Base-by-base conservation (phyloP, 805 yeast genomes). In the Starmerella vaccinii region DNA sequence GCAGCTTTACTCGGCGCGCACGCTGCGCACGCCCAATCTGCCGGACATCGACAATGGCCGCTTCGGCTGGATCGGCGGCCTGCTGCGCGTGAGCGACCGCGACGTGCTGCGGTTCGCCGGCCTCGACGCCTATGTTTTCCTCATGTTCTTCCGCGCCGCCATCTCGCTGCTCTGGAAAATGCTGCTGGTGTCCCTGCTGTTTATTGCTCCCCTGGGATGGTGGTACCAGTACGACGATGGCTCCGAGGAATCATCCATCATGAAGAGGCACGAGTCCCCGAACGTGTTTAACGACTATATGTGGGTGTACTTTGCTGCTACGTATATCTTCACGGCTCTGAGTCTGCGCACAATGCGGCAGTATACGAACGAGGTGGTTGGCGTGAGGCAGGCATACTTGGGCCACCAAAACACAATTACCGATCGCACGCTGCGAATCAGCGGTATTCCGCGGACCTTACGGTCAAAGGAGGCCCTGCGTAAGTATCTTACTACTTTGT, bases 61-160 rank as follows among this genome's bases (percentile, higher is more conserved):
- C 12, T 82, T 88, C 59, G 88, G 89, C 2, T 90, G 97, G 97
- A 72, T 89, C 8, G 76, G 80, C 0, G 76, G 79, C 0, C 68
- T 90, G 13, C 76, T 76, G 62, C 65, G 66, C 12, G 79, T 89
- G 18, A 71, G 74, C 23, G 97, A 90, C 58, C 72, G 76, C 15
- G 88, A 87, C 51, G 76, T 92, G 2, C 72, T 90, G 46, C 90
- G 87, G 54, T 82, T 81, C 61, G 95, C 97, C 2, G 98, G 98
- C 0, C 68, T 90, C 40, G 98, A 90, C 68, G 97, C 97, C 0
- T 88, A 77, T 67, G 97, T 92, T 44, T 90, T 85, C 61, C 68
- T 90, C 29, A 88, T 88, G 3, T 89, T 90, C 64, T 92, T 92
- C 75, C 82, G 84, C 54, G 85, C 88, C 84, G 77, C 92, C 54